Base-by-base conservation (phyloP, 257 asterid species). In the Euphrasia confusa region DNA sequence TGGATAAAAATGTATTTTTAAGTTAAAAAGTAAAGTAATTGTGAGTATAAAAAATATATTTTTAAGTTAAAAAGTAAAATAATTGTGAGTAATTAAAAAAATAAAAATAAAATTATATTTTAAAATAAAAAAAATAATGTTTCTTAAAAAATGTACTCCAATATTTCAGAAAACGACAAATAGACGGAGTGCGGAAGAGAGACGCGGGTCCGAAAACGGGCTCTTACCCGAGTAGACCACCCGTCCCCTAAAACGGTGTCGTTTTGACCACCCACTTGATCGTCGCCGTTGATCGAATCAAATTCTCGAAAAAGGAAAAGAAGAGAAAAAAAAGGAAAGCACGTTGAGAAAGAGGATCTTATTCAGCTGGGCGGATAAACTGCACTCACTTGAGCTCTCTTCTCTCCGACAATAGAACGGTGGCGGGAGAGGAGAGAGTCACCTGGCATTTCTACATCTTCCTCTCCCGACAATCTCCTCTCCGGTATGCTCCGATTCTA, bases 401-500 rank as follows among this genome's bases (percentile, higher is more conserved):
- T 68, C 76, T 67, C 73, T 68, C 79, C 83, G 69, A 37, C 73
- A 45, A 71, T 61, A 62, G 27, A 58, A 62, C 49, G n/a, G 56
- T 10, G 44, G 18, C 32, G 50, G 40, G 74, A 59, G 67, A 53
- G 32, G 21, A 10, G 47, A 21, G 71, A 52, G 59, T 61, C 11
- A 28, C 67, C 54, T 45, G 71, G 61, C 62, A 39, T 48, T 4
- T 49, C 57, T 64, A 54, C 2, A 10, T 18, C 14, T 74, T 42
- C 56, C 7, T 63, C 77, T 49, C 55, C 69, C 67, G 69, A 6
- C 40, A 52, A 61, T 61, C 32, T 30, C 18, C 50, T 62, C 67
- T 75, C 78, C 49, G 69, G 87, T 83, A 69, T 77, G 83, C 63
- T 75, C 24, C 13, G 64, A 55, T 55, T 33, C 55, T 30, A 55